A percentile compares a stretch with the other conserved stretches of the same genome.
Conservation (phyloP, 2,329 filamentous ascomycete species). For the Aspergillus niger region DNA sequence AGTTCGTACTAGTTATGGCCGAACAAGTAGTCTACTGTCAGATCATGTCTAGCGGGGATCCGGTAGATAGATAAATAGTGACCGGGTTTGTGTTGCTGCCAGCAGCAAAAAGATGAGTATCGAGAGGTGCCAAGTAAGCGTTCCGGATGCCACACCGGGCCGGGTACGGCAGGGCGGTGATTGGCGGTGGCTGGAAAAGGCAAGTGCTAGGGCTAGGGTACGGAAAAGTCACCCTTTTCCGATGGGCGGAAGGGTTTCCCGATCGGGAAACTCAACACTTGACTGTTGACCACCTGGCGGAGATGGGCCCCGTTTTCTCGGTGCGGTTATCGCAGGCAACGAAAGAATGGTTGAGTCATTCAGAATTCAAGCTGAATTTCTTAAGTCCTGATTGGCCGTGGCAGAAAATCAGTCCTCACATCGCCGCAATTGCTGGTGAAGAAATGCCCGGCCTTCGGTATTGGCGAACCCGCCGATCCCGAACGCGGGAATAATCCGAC, state of each 20-base stretch:
- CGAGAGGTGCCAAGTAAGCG: too few relatives aligned
- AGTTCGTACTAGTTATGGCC: too few relatives aligned
- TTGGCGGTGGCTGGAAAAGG: neutral
- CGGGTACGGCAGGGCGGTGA: neutral
- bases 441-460: conserved; percentile 42
- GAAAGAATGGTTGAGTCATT: too few relatives aligned
- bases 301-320: neutral
- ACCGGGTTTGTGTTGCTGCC: neutral
- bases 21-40: too few relatives aligned
- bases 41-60: too few relatives aligned
- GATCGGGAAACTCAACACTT: neutral
- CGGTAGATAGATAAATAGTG: too few relatives aligned
- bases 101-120: neutral
- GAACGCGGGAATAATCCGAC: conserved; percentile 83
- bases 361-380: too few relatives aligned
- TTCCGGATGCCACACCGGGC: neutral
- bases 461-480: conserved; percentile 86
- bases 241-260: neutral
- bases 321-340: too few relatives aligned
- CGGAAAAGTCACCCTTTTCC: neutral
- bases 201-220: neutral
- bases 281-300: neutral
- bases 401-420: neutral
- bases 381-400: neutral
- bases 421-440: conserved; percentile 30